Evolutionary conservation across 495 filamentous ascomycete species (phyloP), one percentile per base, ranked within the genome.

Genomic region (Penicillium bovifimosum): DNA sequence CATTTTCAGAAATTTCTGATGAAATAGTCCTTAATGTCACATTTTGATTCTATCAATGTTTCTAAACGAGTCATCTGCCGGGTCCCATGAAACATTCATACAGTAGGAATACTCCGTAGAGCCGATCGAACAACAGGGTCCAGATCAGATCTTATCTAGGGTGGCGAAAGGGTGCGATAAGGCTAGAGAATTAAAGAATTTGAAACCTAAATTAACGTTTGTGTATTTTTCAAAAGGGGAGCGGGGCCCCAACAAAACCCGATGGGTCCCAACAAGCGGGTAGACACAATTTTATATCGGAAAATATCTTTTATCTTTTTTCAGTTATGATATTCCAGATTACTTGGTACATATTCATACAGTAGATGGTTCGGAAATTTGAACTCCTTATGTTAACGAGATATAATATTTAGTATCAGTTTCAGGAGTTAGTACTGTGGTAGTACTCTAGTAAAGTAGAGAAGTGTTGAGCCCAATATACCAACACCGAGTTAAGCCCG

Each of bases 211-310:
- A 31, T 50, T 50, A 41, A 27, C 39, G 18, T 42, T 26, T 41
- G 47, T 39, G 48, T 50, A 28, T 41, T 50, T 50, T 50, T 50
- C 48, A 35, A 29, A 16, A 32, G 43, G 34, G 32, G 33, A 38
- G 48, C 42, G 48, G 48, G 48, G 48, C 48, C 48, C 46, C 48
- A 50, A 50, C 48, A 50, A 50, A 50, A 50, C 46, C 20, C 24
- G 4, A 38, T 27, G 34, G 33, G 20, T 41, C 48, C 48, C 48
- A 50, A 50, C 48, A 50, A 50, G 38, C 38, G 46, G 27, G 16
- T 45, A 13, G 45, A 16, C 3, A 11, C 17, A 33, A 14, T 46
- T 33, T 20, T 33, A 34, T 27, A n/a, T n/a, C n/a, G n/a, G n/a
- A n/a, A n/a, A n/a, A n/a, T n/a, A n/a, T n/a, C n/a, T n/a, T n/a